phyloP scores from a whole-genome alignment of 129 eudicot genomes.

The Helianthus annuus region HanXRQr2.0-SUNRISE NC_035442.2:178435513-178436012 shows the following conservation, averaged over 20 bases:
- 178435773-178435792: background rate
- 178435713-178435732: conserved; percentile 5
- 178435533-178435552: conserved; percentile 17
- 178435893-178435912: background rate
- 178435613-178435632: conserved; percentile 47
- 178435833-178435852: background rate
- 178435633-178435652: conserved; percentile 51
- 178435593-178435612: conserved; percentile 2
- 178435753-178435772: background rate
- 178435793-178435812: too few relatives aligned
- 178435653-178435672: conserved; percentile 37
- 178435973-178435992: background rate
- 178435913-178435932: background rate
- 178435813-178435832: background rate
- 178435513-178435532: background rate
- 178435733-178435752: background rate
- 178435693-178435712: conserved; percentile 24
- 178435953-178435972: background rate
- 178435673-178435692: conserved; percentile 31
- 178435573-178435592: conserved; percentile 1
- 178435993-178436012: background rate
- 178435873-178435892: background rate
- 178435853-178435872: background rate
- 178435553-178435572: background rate
- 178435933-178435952: background rate